phyloP scores from a whole-genome alignment of 192 early-diverging fungal genomes.

The Podila epigama region DNA sequence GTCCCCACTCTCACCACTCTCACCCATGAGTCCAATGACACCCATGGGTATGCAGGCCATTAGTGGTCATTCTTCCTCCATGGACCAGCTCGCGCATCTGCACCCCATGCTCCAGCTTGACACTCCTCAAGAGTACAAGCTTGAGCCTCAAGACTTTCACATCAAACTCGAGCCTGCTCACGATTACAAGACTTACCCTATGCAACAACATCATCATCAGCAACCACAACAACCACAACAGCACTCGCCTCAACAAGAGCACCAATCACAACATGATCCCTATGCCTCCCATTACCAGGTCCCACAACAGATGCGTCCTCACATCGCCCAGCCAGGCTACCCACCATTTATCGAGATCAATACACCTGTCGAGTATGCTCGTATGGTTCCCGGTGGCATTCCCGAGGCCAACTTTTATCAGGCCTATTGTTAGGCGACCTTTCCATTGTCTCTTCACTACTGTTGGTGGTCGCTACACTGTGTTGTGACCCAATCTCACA shows the following conservation, averaged over 20 bases:
- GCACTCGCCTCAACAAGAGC: neutral
- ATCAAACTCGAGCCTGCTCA: constrained; percentile 2
- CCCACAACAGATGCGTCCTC: constrained; percentile 7
- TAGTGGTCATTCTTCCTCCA: constrained; percentile 10
- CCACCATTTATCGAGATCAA: constrained; percentile 15
- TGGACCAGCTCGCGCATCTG: constrained; percentile 18
- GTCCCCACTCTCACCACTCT: constrained; percentile 26
- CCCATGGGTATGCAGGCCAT: constrained; percentile 19
- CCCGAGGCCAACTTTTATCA: neutral
- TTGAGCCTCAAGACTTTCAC: neutral
- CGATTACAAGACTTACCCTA: constrained; percentile 2
- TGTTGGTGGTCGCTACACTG: no score
- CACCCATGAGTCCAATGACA: constrained; percentile 34
- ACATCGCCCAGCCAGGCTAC: constrained; percentile 8
- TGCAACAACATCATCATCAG: neutral
- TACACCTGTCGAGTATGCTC: constrained; percentile 14
- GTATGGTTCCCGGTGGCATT: neutral
- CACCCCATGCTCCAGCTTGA: constrained; percentile 31
- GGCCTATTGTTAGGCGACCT: neutral
- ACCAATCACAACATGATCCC: neutral
- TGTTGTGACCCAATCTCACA: no score
- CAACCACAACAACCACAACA: neutral
- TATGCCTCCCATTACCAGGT: constrained; percentile 5
- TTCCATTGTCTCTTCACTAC: neutral
- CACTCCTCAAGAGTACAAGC: constrained; percentile 3